Evolutionary conservation across 2,329 filamentous ascomycete genomes (phyloP).

Genomic region (Fusarium haematococcum): DNA sequence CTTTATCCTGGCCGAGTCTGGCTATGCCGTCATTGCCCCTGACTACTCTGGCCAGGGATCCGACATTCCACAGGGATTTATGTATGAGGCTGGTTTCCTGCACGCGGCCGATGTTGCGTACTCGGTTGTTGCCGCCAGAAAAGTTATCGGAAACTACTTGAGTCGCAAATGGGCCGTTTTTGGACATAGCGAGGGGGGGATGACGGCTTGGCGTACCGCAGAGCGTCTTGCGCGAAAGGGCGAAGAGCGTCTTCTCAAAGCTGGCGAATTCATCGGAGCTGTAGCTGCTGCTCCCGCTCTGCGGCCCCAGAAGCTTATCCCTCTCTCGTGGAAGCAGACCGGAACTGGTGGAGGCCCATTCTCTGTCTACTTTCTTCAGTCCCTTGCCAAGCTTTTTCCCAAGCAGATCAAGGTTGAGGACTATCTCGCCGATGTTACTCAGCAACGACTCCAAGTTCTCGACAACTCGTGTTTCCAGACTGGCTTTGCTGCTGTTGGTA

Average conservation of each 20-base stretch:
- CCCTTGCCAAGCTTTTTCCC: not conserved
- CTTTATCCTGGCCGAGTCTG: constrained; percentile 24
- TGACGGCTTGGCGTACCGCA: constrained; percentile 41
- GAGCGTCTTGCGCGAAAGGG: constrained; percentile 33
- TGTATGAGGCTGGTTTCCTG: constrained; percentile 30
- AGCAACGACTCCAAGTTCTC: not conserved
- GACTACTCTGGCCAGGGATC: constrained; percentile 21
- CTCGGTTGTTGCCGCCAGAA: constrained; percentile 28
- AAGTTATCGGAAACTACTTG: constrained; percentile 10
- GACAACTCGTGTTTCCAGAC: constrained; percentile 8
- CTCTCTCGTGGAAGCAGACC: not conserved
- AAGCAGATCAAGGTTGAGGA: constrained; percentile 1
- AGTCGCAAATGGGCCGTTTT: constrained; percentile 38
- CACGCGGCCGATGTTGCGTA: constrained; percentile 36
- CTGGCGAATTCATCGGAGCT: not conserved
- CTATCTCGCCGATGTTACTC: not conserved
- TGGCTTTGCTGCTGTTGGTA: not conserved
- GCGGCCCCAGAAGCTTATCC: not conserved
- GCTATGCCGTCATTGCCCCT: constrained; percentile 15
- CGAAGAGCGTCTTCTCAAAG: not conserved
- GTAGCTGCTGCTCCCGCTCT: constrained; percentile 5
- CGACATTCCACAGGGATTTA: constrained; percentile 35
- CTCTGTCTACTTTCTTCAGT: constrained; percentile 3
- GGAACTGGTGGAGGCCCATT: not conserved
- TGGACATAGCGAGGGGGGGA: constrained; percentile 42